These are phyloP conservation scores for Cercophora sp. DNA, from an alignment of 495 filamentous ascomycete genomes.

Conservation along the genomic window DNA sequence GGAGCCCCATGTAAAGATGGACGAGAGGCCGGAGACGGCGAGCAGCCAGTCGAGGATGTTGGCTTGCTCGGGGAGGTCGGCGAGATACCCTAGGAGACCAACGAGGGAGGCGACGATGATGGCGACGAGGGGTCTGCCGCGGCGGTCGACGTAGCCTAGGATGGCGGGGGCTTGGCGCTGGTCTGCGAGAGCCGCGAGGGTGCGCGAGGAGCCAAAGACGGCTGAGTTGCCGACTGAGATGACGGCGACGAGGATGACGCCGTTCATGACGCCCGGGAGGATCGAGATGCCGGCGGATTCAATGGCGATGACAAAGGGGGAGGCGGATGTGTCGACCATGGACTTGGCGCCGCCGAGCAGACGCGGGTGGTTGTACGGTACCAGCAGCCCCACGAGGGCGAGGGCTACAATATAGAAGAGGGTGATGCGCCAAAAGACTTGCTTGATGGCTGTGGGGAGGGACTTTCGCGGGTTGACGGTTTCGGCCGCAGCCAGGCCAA, in stretches of 20 bases:
- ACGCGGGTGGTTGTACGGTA: constrained; percentile 60
- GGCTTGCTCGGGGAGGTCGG: constrained; percentile 59
- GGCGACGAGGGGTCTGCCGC: constrained; percentile 72
- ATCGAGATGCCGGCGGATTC: constrained; percentile 70
- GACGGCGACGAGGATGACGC: constrained; percentile 83
- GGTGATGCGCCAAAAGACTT: constrained; percentile 93
- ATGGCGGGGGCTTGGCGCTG: constrained; percentile 76
- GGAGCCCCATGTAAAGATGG: constrained; percentile 90
- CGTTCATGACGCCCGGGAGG: constrained; percentile 82
- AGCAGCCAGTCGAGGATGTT: constrained; percentile 83
- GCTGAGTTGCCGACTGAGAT: constrained; percentile 84
- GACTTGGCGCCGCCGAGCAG: constrained; percentile 53
- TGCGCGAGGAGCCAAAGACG: constrained; percentile 83
- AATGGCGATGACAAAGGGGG: constrained; percentile 89
- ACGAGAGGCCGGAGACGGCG: constrained; percentile 80
- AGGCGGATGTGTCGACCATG: constrained; percentile 64
- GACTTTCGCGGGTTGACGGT: constrained; percentile 83
- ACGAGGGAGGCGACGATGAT: constrained; percentile 64
- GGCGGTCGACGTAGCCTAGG: constrained; percentile 77
- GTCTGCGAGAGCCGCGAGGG: constrained; percentile 80
- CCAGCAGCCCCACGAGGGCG: constrained; percentile 67
- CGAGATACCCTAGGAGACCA: constrained; percentile 76
- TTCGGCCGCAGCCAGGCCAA: constrained; percentile 85
- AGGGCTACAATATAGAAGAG: constrained; percentile 81
- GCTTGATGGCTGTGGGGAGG: constrained; percentile 80